Percentiles rank a stretch among this genome's conserved stretches.
These are phyloP conservation scores for Fagus sylvatica DNA, from an alignment of 306 rosid species.

Conservation along the genomic window DNA sequence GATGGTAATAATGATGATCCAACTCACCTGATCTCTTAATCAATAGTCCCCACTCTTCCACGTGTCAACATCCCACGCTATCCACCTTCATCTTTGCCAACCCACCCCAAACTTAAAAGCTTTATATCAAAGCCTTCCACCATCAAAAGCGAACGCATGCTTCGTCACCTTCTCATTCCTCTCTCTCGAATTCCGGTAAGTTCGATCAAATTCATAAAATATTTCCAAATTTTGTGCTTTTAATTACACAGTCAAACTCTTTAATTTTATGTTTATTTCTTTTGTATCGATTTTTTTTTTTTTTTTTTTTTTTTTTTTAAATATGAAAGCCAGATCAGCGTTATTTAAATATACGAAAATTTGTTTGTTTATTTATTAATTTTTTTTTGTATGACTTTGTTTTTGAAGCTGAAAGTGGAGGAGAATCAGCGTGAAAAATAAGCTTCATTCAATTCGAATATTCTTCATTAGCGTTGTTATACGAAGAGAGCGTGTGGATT, in stretches of 20 bases:
- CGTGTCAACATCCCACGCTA: no score
- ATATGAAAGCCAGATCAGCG: conserved; percentile 21
- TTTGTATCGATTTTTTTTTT: not conserved
- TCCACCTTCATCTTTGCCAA: no score
- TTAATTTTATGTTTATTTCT: not conserved
- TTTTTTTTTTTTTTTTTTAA: no score
- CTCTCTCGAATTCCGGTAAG: conserved; percentile 19
- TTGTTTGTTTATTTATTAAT: not conserved
- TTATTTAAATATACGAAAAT: not conserved
- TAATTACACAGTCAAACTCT: not conserved
- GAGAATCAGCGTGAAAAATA: not conserved
- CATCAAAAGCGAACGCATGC: conserved; percentile 2
- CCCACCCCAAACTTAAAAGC: no score
- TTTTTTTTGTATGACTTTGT: not conserved
- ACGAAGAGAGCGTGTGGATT: not conserved
- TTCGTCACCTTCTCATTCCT: conserved; percentile 1
- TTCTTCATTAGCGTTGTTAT: not conserved
- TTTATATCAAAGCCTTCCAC: not conserved
- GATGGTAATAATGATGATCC: no score
- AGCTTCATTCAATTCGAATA: conserved; percentile 5
- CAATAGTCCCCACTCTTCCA: no score
- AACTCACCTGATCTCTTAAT: no score
- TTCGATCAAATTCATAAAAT: not conserved
- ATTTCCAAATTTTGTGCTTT: not conserved
- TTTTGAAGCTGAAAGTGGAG: conserved; percentile 19